A percentile compares a stretch with the other conserved stretches of the same genome.
phyloP scores from a whole-genome alignment of 139 green algal species.

The Asterochloris erici region DNA sequence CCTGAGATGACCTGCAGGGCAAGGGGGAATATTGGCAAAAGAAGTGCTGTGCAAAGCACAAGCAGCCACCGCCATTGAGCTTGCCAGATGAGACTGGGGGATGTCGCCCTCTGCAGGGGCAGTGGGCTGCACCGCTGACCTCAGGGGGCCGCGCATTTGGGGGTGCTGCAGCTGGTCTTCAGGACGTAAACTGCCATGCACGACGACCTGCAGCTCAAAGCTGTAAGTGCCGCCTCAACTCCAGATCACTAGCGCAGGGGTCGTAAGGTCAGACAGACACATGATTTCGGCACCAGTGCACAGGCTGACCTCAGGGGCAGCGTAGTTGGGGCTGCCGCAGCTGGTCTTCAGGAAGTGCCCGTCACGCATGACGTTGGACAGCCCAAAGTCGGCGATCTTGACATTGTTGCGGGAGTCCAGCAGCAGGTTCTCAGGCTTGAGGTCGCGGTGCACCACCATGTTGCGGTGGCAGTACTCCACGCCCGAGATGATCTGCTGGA shows the following conservation, averaged over 20 bases:
- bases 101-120: no score
- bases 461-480: slow-evolving; percentile 98
- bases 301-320: slow-evolving; percentile 84
- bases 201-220: no score
- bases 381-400: slow-evolving; percentile 97
- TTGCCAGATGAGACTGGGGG: no score
- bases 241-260: neutral
- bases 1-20: slow-evolving; percentile 89
- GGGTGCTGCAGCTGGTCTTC: no score
- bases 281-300: neutral
- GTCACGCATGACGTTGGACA: slow-evolving; percentile 98
- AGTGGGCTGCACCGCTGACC: no score
- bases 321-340: slow-evolving; percentile 98
- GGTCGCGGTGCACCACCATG: slow-evolving; percentile 89
- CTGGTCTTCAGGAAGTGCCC: slow-evolving; percentile 98
- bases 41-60: no score
- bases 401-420: slow-evolving; percentile 86
- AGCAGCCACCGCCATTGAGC: no score
- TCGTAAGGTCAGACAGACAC: neutral
- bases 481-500: slow-evolving; percentile 96
- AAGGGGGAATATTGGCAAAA: neutral
- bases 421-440: slow-evolving; percentile 98
- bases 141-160: no score
- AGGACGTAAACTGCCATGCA: no score
- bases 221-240: no score